A percentile compares a stretch with the other conserved stretches of the same genome.
These are phyloP conservation scores for Gaertneriomyces semiglobifer DNA, from an alignment of 192 early-diverging fungal genomes.

Conservation along the genomic window DNA sequence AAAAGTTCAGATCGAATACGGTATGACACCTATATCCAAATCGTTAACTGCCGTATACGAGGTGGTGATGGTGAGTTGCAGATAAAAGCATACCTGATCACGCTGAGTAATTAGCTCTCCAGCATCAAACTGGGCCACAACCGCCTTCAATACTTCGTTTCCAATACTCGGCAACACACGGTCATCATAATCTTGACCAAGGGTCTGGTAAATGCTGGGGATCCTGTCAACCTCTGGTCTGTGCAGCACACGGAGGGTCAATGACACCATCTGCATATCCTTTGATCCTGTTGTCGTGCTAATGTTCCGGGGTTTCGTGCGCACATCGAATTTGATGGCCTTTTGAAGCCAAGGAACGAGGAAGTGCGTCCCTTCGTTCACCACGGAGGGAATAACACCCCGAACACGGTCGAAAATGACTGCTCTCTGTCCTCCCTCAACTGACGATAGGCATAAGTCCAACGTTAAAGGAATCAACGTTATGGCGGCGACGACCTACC, in stretches of 20 bases:
- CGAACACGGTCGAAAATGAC: conserved; percentile 95
- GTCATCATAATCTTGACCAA: conserved; percentile 96
- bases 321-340: conserved; percentile 85
- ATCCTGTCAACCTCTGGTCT: conserved; percentile 75
- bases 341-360: conserved; percentile 95
- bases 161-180: conserved; percentile 95
- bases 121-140: conserved; percentile 98
- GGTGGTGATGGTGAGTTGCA: neutral
- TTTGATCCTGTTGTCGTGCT: conserved; percentile 98
- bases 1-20: conserved; percentile 90
- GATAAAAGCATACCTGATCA: conserved; percentile 52
- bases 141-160: conserved; percentile 97
- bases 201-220: conserved; percentile 79
- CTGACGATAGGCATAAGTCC: conserved; percentile 32
- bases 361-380: conserved; percentile 95
- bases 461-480: neutral
- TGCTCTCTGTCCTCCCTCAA: conserved; percentile 92
- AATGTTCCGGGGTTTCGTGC: conserved; percentile 94
- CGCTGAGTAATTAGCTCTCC: conserved; percentile 97
- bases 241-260: conserved; percentile 87
- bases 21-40: conserved; percentile 63
- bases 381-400: conserved; percentile 77
- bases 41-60: neutral
- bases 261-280: conserved; percentile 98
- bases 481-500: conserved; percentile 48